phyloP scores from a whole-genome alignment of 495 filamentous ascomycete genomes.

The Ascodesmis nigricans region DNA sequence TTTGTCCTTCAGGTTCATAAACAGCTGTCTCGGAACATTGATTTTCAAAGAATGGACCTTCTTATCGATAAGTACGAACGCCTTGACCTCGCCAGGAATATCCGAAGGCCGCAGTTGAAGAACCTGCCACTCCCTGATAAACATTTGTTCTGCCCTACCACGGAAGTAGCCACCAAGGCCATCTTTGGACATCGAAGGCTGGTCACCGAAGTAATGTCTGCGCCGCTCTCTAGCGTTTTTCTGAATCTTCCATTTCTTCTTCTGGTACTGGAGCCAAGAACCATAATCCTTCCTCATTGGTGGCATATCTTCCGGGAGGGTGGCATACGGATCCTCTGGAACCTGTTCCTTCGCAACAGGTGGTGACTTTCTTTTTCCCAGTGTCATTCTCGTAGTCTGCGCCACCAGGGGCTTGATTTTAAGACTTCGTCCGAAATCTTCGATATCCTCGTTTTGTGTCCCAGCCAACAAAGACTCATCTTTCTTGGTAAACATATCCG shows the following conservation, averaged over 20 bases:
- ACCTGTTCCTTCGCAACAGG: slow-evolving; percentile 36
- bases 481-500: slow-evolving; percentile 59
- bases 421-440: slow-evolving; percentile 57
- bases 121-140: slow-evolving; percentile 83
- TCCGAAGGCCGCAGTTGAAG: slow-evolving; percentile 65
- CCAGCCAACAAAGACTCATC: not conserved
- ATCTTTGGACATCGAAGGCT: slow-evolving; percentile 40
- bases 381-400: slow-evolving; percentile 31
- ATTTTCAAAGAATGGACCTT: slow-evolving; percentile 77
- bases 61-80: slow-evolving; percentile 78
- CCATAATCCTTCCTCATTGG: slow-evolving; percentile 66
- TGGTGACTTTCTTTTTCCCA: slow-evolving; percentile 68
- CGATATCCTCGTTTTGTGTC: slow-evolving; percentile 35
- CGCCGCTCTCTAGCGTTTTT: slow-evolving; percentile 73
- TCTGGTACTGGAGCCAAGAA: slow-evolving; percentile 84
- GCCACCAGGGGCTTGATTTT: slow-evolving; percentile 49
- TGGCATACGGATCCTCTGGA: slow-evolving; percentile 56
- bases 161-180: slow-evolving; percentile 72
- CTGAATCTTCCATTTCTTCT: slow-evolving; percentile 97
- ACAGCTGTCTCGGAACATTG: slow-evolving; percentile 72
- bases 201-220: slow-evolving; percentile 83
- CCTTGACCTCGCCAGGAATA: slow-evolving; percentile 61
- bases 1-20: slow-evolving; percentile 68
- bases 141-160: slow-evolving; percentile 72
- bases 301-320: slow-evolving; percentile 69